These are phyloP conservation scores for Colletotrichum navitas DNA, from an alignment of 2,329 filamentous ascomycete genomes.

Conservation along the genomic window DNA sequence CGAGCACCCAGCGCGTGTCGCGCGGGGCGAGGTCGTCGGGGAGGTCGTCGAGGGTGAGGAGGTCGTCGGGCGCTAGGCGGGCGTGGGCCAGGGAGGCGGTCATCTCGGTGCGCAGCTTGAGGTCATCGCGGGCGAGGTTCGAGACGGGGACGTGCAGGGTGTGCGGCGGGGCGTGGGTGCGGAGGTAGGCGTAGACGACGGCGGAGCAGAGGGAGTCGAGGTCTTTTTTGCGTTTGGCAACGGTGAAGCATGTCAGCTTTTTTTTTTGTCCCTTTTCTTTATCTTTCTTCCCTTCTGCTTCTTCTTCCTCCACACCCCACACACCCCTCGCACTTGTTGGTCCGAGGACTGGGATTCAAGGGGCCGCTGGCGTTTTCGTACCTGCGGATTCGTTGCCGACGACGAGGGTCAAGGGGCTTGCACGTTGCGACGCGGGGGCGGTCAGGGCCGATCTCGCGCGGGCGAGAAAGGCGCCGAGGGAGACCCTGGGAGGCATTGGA, in stretches of 20 bases:
- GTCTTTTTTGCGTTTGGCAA: constrained; percentile 61
- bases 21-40: constrained; percentile 61
- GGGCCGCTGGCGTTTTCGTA: constrained; percentile 47
- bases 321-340: not conserved
- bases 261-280: not conserved
- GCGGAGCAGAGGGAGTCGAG: constrained; percentile 85
- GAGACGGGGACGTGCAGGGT: constrained; percentile 78
- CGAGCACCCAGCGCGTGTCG: constrained; percentile 77
- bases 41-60: constrained; percentile 72
- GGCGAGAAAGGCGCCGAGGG: constrained; percentile 65
- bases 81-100: constrained; percentile 72
- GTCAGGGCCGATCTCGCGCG: constrained; percentile 62
- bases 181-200: constrained; percentile 80
- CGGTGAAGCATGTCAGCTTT: not conserved
- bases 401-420: constrained; percentile 69
- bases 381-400: constrained; percentile 78
- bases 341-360: not conserved
- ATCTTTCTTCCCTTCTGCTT: not conserved
- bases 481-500: constrained; percentile 51
- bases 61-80: constrained; percentile 68
- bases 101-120: constrained; percentile 80
- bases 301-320: not conserved
- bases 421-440: constrained; percentile 57
- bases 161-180: constrained; percentile 68
- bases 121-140: constrained; percentile 76